Evolutionary conservation across 441 rosid species (phyloP).

Genomic region (Sinapis alba): DNA sequence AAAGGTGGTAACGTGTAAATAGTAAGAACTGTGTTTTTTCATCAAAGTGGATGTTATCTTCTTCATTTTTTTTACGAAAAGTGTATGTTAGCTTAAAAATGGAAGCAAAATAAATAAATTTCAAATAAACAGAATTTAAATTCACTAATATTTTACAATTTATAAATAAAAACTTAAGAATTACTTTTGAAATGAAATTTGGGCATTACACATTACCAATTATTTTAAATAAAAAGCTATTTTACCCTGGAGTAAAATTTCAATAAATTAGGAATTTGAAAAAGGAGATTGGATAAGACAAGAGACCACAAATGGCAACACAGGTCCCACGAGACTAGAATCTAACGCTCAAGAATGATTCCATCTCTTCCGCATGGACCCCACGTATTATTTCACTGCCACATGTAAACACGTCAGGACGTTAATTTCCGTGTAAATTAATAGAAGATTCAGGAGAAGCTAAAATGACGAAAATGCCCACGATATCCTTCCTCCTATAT

Average conservation of each 20-base stretch:
- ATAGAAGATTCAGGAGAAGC: constrained; percentile 8
- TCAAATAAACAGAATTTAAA: not conserved
- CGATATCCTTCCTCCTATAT: constrained; percentile 1
- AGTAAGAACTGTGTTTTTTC: not conserved
- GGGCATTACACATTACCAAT: not conserved
- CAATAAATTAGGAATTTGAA: not conserved
- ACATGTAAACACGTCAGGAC: constrained; percentile 18
- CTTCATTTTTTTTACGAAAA: not conserved
- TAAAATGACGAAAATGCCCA: constrained; percentile 33
- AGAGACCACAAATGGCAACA: constrained; percentile 23
- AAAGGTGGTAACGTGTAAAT: not conserved
- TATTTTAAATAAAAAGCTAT: not conserved
- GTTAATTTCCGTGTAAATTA: constrained; percentile 34
- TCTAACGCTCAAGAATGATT: constrained; percentile 40
- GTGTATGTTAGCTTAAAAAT: constrained; percentile 11
- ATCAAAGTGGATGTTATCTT: not conserved
- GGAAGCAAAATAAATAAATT: not conserved
- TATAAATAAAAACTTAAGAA: not conserved
- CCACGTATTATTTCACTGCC: not conserved
- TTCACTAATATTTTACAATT: not conserved
- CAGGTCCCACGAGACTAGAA: constrained; percentile 17
- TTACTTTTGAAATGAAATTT: not conserved
- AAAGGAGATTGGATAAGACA: constrained; percentile 30
- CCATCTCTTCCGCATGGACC: constrained; percentile 8
- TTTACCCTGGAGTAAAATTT: not conserved